Evolutionary conservation across 2,329 filamentous ascomycete genomes (phyloP).

Genomic region (Xylariaceae sp.): DNA sequence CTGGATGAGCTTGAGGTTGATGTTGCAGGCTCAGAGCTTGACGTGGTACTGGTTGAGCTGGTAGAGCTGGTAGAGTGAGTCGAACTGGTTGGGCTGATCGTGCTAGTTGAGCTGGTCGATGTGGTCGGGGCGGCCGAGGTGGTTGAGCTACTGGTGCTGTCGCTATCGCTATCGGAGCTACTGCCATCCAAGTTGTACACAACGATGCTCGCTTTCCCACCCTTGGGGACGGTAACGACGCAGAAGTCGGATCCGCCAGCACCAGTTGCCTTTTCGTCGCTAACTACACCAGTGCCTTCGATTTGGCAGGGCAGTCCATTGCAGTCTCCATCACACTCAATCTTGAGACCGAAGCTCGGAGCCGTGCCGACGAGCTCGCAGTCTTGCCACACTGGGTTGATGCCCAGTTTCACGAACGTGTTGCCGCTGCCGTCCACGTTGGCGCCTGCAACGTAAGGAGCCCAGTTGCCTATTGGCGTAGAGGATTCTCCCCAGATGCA

Average conservation of each 20-base stretch:
- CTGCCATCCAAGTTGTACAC: conserved; percentile 50
- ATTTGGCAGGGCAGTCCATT: conserved; percentile 66
- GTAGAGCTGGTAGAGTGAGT: conserved; percentile 19
- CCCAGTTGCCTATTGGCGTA: conserved; percentile 70
- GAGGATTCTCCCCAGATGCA: conserved; percentile 68
- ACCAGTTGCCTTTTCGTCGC: conserved; percentile 50
- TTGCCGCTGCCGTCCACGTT: conserved; percentile 62
- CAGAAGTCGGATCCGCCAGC: conserved; percentile 70
- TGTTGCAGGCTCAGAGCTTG: conserved; percentile 16
- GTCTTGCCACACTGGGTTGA: conserved; percentile 70
- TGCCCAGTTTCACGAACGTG: conserved; percentile 72
- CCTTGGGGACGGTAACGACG: conserved; percentile 69
- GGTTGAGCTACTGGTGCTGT: conserved; percentile 21
- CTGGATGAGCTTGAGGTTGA: conserved; percentile 23
- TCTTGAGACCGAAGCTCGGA: conserved; percentile 64
- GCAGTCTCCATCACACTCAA: conserved; percentile 66
- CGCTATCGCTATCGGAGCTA: conserved; percentile 24
- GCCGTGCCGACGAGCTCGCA: conserved; percentile 50
- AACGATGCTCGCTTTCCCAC: conserved; percentile 63
- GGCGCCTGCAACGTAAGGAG: conserved; percentile 70
- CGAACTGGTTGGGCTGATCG: conserved; percentile 13
- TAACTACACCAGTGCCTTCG: conserved; percentile 59
- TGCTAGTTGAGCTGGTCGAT: conserved; percentile 27
- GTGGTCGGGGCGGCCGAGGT: conserved; percentile 28
- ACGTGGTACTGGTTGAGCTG: conserved; percentile 21